These are phyloP conservation scores for Conringia planisiliqua DNA, from an alignment of 345 rosid genomes.

Conservation along the genomic window DNA sequence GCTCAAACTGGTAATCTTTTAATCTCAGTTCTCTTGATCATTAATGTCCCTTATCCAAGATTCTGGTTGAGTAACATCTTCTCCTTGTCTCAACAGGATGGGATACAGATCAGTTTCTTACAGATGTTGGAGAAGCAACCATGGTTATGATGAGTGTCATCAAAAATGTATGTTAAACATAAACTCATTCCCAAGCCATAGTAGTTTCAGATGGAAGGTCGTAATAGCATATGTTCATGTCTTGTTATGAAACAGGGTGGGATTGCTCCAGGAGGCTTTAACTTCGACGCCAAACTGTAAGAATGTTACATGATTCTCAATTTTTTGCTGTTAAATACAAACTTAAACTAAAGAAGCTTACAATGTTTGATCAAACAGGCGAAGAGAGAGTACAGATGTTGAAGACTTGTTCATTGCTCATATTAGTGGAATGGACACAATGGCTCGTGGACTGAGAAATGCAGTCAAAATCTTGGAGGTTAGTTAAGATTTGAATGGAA, in stretches of 20 bases:
- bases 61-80: background rate
- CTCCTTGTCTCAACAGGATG: conserved; percentile 51
- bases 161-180: conserved; percentile 51
- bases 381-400: conserved; percentile 95
- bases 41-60: background rate
- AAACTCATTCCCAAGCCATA: background rate
- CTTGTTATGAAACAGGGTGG: conserved; percentile 57
- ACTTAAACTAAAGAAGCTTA: background rate
- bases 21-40: background rate
- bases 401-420: conserved; percentile 91
- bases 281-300: conserved; percentile 95
- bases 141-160: conserved; percentile 86
- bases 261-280: conserved; percentile 93
- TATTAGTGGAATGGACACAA: conserved; percentile 87
- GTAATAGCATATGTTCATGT: background rate
- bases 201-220: background rate
- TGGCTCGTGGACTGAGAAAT: conserved; percentile 85
- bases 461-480: conserved; percentile 86
- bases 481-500: background rate
- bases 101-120: conserved; percentile 95
- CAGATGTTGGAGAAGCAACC: conserved; percentile 86
- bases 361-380: conserved; percentile 38
- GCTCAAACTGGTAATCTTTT: conserved; percentile 63
- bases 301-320: conserved; percentile 14
- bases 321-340: background rate